Percentiles rank a stretch among this genome's conserved stretches.
Evolutionary conservation across 495 filamentous ascomycete genomes (phyloP).

Genomic region (Staphylotrichum tortipilum): DNA sequence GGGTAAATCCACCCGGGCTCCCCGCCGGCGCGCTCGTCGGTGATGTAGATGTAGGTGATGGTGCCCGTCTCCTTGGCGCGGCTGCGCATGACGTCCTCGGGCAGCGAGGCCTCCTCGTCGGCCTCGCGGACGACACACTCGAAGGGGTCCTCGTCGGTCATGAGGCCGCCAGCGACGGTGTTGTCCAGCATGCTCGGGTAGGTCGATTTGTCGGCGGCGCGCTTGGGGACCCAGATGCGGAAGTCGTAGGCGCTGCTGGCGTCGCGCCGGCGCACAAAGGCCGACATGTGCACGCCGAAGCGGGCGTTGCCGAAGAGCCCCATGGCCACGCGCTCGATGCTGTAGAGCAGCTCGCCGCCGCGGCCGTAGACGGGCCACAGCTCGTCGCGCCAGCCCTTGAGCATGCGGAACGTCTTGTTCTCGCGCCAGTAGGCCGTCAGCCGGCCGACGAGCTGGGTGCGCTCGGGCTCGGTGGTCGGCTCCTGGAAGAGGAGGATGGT

Average conservation of each 20-base stretch:
- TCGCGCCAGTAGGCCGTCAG: slow-evolving; percentile 57
- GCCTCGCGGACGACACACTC: slow-evolving; percentile 80
- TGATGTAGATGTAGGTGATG: slow-evolving; percentile 78
- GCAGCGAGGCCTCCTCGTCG: slow-evolving; percentile 81
- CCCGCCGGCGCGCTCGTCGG: slow-evolving; percentile 69
- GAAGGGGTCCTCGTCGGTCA: slow-evolving; percentile 63
- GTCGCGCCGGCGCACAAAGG: slow-evolving; percentile 50
- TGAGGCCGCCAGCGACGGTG: slow-evolving; percentile 83
- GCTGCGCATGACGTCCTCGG: slow-evolving; percentile 56
- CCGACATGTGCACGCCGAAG: slow-evolving; percentile 87
- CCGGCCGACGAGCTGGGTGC: slow-evolving; percentile 49
- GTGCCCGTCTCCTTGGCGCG: slow-evolving; percentile 52
- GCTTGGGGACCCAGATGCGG: slow-evolving; percentile 75
- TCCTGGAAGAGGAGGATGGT: slow-evolving; percentile 21
- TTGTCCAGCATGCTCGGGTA: slow-evolving; percentile 89
- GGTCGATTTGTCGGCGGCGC: slow-evolving; percentile 68
- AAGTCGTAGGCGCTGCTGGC: slow-evolving; percentile 45
- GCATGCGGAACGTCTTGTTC: slow-evolving; percentile 56
- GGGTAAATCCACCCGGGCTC: slow-evolving; percentile 85
- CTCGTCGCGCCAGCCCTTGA: slow-evolving; percentile 83
- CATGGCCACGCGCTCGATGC: slow-evolving; percentile 69
- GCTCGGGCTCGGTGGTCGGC: slow-evolving; percentile 36
- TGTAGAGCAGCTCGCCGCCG: slow-evolving; percentile 54
- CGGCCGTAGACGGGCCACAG: slow-evolving; percentile 73
- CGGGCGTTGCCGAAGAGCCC: slow-evolving; percentile 78